These are phyloP conservation scores for Lagenidium giganteum DNA, from an alignment of 352 stramenopile genomes.

Conservation along the genomic window DNA sequence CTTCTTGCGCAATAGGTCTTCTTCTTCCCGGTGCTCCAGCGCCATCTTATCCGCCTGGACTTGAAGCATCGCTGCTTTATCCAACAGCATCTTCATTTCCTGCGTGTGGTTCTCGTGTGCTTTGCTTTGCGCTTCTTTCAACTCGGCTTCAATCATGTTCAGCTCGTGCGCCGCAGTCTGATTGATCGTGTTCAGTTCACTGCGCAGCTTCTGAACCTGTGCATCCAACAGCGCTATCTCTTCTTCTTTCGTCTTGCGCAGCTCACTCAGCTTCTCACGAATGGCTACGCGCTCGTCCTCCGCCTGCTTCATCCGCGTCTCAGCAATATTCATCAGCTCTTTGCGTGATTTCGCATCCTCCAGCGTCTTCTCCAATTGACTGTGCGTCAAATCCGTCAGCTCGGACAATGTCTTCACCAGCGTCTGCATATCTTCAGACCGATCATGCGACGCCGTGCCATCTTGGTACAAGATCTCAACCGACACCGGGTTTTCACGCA, in stretches of 20 bases:
- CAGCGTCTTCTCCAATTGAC: constrained; percentile 75
- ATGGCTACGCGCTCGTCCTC: constrained; percentile 76
- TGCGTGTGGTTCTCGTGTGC: constrained; percentile 72
- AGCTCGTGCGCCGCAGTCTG: constrained; percentile 70
- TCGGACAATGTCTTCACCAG: constrained; percentile 75
- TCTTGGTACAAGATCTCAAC: constrained; percentile 76
- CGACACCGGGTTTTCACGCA: constrained; percentile 67
- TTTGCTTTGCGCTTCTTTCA: constrained; percentile 70
- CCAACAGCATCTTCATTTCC: constrained; percentile 67
- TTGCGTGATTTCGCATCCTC: constrained; percentile 84
- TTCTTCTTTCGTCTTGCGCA: constrained; percentile 79
- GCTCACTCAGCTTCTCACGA: constrained; percentile 68
- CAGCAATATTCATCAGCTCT: constrained; percentile 69
- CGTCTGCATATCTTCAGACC: constrained; percentile 64
- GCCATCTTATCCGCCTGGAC: constrained; percentile 59
- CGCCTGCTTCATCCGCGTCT: constrained; percentile 75
- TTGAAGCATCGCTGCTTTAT: constrained; percentile 50
- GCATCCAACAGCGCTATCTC: constrained; percentile 74
- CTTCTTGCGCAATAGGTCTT: constrained; percentile 73
- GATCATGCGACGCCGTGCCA: constrained; percentile 39
- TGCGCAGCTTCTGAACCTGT: constrained; percentile 77
- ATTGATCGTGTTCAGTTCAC: constrained; percentile 69
- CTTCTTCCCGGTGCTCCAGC: constrained; percentile 79
- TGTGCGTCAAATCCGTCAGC: constrained; percentile 75
- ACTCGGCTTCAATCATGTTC: constrained; percentile 66